Evolutionary conservation across 2,329 filamentous ascomycete species (phyloP), one percentile per base, ranked within the genome.

Genomic region (Epichloe baconii): DNA sequence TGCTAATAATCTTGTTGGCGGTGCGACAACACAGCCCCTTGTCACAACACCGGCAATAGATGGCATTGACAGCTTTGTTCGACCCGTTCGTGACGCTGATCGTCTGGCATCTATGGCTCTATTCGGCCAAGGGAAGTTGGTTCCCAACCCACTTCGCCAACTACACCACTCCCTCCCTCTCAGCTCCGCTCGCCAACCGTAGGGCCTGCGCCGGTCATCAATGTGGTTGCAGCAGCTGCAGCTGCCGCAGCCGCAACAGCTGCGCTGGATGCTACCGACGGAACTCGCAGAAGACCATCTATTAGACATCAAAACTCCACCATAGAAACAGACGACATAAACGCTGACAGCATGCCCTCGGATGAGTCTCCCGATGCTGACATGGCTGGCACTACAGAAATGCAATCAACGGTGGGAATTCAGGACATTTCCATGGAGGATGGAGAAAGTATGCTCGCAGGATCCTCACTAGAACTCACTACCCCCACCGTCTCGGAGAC

Each of bases 71-170:
- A 79, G 79, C 3, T 90, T 93, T 62, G 79, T 93, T 53, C 80
- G 89, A 48, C 87, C 86, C 7, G 84, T 91, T 37, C 83, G 88
- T 58, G 87, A 94, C 63, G 75, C 80, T 44, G 88, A 97, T 64
- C 82, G 89, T 53, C 77, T 93, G 53, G 87, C 85, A 45, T 93
- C 86, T 49, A 94, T 93, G 83, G 74, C 84, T 44, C 79, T 85
- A 6, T 78, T 83, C 41, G 73, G 83, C 50, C 79, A 85, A 55
- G 78, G 11, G 83, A 85, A 49, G 70, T 89, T 50, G 78, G 79
- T 42, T 96, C 91, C n/a, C 90, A 95, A 64, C 93, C 93, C 8
- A 86, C 90, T 52, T 96, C 89, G 12, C 89, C 89, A 1, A 93
- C 88, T 6, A 95, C 89, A 1, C 89, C 89, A 14, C 76, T 86